Evolutionary conservation across 2,329 filamentous ascomycete species (phyloP), one percentile per base, ranked within the genome.

Genomic region (Colletotrichum godetiae): DNA sequence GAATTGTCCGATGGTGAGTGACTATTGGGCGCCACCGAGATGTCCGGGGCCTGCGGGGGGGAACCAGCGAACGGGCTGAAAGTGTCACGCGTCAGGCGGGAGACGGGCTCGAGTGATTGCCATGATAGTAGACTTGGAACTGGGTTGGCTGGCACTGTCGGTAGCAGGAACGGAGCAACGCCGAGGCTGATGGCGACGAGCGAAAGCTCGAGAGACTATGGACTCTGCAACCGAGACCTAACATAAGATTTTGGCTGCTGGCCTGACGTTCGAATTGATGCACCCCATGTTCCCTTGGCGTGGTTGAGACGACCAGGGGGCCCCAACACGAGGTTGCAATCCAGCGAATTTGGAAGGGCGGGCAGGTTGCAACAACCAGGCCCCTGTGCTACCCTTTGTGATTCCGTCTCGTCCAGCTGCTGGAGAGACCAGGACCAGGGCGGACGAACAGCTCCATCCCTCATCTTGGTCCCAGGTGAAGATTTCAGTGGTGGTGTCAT

Each of bases 301-400:
- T 62, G 35, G 59, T 52, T 10, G 49, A 58, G 57, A 35, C 22
- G 68, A 62, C 68, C 52, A 31, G 68, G 61, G 67, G 49, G 19
- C 37, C 53, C 60, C 58, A 69, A 74, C 72, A 74, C 72, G 72
- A 74, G 67, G 72, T 74, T 72, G 52, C 62, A 53, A n/a, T 52
- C 37, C 55, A 46, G 57, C 55, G 42, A 49, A 67, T 37, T 68
- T 53, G 42, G 55, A 61, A 60, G 59, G 31, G 69, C 49, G 42
- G 59, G 59, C 37, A 42, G 37, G 37, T 42, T 42, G 58, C 37
- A 55, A 57, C 70, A 24, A 52, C 60, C 29, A 42, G 55, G 55
- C 22, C 37, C 70, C 60, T 65, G 46, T 70, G 67, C 35, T 46
- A 49, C 60, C 61, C 12, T 65, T 63, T 52, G 67, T 52, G 67